A percentile compares a stretch with the other conserved stretches of the same genome.
phyloP scores from a whole-genome alignment of 108 stramenopile species.

The Epithemia pelagica region DNA sequence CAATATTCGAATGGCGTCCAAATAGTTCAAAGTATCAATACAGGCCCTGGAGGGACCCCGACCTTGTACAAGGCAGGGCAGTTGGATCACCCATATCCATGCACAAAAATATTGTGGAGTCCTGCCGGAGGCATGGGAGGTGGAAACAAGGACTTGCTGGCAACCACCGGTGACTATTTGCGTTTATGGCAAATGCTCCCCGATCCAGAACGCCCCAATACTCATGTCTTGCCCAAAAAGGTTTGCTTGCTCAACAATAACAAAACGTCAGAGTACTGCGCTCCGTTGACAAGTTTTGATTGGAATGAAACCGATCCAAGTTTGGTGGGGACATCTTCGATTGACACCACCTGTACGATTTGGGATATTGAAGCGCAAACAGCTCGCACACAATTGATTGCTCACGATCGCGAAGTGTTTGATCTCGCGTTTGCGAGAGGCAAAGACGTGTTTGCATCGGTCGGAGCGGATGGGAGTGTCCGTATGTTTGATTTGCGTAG shows the following conservation, averaged over 20 bases:
- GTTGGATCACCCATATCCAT: constrained; percentile 94
- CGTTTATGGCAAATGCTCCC: constrained; percentile 80
- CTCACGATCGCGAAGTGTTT: constrained; percentile 98
- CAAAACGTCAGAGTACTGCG: constrained; percentile 95
- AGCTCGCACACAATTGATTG: constrained; percentile 95
- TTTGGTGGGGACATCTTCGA: constrained; percentile 82
- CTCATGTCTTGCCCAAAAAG: constrained; percentile 47
- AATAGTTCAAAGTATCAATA: constrained; percentile 44
- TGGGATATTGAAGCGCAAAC: constrained; percentile 89
- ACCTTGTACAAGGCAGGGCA: constrained; percentile 60
- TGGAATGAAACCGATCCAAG: constrained; percentile 93
- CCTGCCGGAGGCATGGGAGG: constrained; percentile 40
- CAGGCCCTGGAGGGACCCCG: constrained; percentile 19
- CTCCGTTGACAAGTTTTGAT: constrained; percentile 91
- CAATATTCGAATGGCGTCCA: constrained; percentile 95
- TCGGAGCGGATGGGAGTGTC: constrained; percentile 96
- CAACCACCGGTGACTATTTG: constrained; percentile 97
- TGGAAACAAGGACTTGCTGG: constrained; percentile 80
- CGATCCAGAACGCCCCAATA: constrained; percentile 31
- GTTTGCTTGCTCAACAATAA: constrained; percentile 93
- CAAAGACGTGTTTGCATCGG: constrained; percentile 94
- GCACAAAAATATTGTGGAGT: constrained; percentile 88
- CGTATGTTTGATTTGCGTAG: constrained; percentile 95
- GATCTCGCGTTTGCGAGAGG: constrained; percentile 92
- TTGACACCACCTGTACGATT: constrained; percentile 99